Evolutionary conservation across 352 stramenopile genomes (phyloP), one percentile per base, ranked within the genome.

Genomic region (Globisporangium spiculum): DNA sequence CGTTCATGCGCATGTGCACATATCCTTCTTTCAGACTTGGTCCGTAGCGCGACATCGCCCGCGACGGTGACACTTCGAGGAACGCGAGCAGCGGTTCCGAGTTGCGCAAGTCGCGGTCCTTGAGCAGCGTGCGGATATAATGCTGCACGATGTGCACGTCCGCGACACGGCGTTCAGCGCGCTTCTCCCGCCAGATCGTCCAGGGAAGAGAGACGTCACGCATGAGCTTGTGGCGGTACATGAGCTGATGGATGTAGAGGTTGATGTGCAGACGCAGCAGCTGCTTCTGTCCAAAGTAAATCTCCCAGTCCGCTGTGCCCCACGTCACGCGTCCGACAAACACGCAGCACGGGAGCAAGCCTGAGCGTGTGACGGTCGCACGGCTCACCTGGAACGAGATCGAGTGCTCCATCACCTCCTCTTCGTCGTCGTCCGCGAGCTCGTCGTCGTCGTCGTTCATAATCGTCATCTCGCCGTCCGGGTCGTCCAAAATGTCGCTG

Each of bases 1-100:
- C 88, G 71, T 94, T 96, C 65, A 93, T 92, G 74, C 88, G 86
- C 88, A 96, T 93, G 76, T 96, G 88, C 57, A 93, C 88, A 68
- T 96, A 96, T 18, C 88, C 88, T 73, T 96, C 88, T 36, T 96
- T 96, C 22, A 94, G 66, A 32, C 86, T 94, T 26, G 85, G 84
- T 1, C 88, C 88, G 24, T 92, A 88, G 7, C 84, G 80, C 27
- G 86, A 73, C 83, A 92, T 90, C 27, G 86, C 77, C 3, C 88
- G 82, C 22, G 85, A 91, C 53, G 88, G 84, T 46, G 83, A 93
- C 24, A 94, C 84, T 60, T 94, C 88, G 24, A 96, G 65, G 53
- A 96, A 96, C 22, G 81, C 83, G 59, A 96, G 65, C 61, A 96
- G 65, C 24, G 84, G 78, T 53, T 96, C 88, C 4, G 84, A 93